A percentile compares a stretch with the other conserved stretches of the same genome.
Evolutionary conservation across 2,329 filamentous ascomycete species (phyloP).

Genomic region (Penicillium sp.): DNA sequence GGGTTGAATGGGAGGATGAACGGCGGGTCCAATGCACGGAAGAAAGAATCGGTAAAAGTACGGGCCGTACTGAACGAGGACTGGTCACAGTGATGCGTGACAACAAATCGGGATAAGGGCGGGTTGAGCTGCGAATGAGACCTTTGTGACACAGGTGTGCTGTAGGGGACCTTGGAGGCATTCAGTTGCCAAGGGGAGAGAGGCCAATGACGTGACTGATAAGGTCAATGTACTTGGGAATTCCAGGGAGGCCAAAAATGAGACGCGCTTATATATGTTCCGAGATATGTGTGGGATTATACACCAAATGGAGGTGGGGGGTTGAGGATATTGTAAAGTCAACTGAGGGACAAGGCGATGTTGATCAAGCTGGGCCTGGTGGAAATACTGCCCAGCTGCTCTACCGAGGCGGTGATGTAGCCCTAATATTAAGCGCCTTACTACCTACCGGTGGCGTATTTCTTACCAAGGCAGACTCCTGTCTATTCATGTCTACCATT

Average conservation of each 20-base stretch:
- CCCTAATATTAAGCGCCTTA: slow-evolving; percentile 9
- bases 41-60: slow-evolving; percentile 9
- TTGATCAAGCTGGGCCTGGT: slow-evolving; percentile 5
- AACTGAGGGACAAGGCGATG: slow-evolving; percentile 12
- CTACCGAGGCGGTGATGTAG: slow-evolving; percentile 6
- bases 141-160: slow-evolving; percentile 24
- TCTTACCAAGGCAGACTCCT: neutral
- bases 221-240: slow-evolving; percentile 12
- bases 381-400: slow-evolving; percentile 8
- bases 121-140: slow-evolving; percentile 22
- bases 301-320: slow-evolving; percentile 12
- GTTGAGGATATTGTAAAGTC: slow-evolving; percentile 15
- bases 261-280: neutral
- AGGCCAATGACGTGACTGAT: slow-evolving; percentile 15
- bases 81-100: slow-evolving; percentile 10
- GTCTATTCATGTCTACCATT: neutral
- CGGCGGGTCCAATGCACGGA: slow-evolving; percentile 14
- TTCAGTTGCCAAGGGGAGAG: slow-evolving; percentile 23
- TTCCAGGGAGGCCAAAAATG: slow-evolving; percentile 13
- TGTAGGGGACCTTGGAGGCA: slow-evolving; percentile 41
- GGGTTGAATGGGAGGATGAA: slow-evolving; percentile 22
- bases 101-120: slow-evolving; percentile 14
- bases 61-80: neutral
- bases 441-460: neutral
- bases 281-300: neutral